phyloP scores from a whole-genome alignment of 768 basidiomycete species.

The Pleurotus citrinopileatus region DNA sequence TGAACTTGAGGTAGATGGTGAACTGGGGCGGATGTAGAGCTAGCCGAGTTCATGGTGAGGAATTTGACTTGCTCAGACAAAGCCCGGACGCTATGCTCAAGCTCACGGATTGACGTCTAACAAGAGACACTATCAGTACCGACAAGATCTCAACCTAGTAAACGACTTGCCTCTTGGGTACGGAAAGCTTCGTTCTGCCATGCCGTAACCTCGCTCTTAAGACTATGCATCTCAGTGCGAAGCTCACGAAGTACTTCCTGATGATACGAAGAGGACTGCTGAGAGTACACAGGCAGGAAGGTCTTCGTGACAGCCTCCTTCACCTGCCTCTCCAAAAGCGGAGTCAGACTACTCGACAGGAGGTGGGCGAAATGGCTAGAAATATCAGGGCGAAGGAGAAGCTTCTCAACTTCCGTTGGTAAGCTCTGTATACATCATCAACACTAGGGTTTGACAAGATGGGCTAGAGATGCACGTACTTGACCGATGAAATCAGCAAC shows the following conservation, averaged over 20 bases:
- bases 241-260: constrained; percentile 79
- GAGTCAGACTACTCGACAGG: constrained; percentile 68
- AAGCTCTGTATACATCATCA: constrained; percentile 46
- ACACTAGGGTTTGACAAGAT: background rate
- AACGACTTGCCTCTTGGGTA: constrained; percentile 65
- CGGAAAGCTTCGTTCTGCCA: constrained; percentile 82
- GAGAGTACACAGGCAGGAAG: constrained; percentile 73
- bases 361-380: constrained; percentile 74
- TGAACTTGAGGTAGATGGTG: constrained; percentile 41
- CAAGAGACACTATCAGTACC: constrained; percentile 12
- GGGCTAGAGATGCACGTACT: constrained; percentile 38
- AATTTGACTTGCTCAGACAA: constrained; percentile 84
- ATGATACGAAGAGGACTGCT: constrained; percentile 73
- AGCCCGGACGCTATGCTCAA: constrained; percentile 73
- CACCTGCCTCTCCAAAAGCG: constrained; percentile 76
- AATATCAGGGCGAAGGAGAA: constrained; percentile 74
- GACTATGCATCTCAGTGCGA: constrained; percentile 66
- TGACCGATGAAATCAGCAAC: constrained; percentile 71
- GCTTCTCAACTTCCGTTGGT: constrained; percentile 75
- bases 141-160: background rate
- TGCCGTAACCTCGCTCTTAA: constrained; percentile 76
- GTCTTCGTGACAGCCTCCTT: constrained; percentile 75
- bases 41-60: constrained; percentile 54
- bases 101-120: constrained; percentile 68
- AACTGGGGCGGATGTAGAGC: constrained; percentile 29